phyloP scores from a whole-genome alignment of 2,329 filamentous ascomycete species.

The Shiraia bambusicola region DNA sequence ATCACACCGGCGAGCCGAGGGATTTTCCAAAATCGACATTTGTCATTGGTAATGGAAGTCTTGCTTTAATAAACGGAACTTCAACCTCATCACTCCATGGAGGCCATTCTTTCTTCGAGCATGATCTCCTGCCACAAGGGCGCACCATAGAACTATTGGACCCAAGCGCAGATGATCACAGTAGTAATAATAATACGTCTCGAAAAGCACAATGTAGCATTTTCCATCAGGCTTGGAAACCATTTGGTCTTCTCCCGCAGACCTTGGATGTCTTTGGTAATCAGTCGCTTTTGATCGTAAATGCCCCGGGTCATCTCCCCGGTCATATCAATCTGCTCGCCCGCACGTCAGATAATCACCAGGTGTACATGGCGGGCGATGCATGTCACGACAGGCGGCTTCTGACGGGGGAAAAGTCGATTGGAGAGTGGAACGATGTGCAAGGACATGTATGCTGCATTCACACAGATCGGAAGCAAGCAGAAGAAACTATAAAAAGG shows the following conservation, averaged over 20 bases:
- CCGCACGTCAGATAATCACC: constrained; percentile 40
- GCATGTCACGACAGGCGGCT: constrained; percentile 57
- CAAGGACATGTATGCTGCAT: constrained; percentile 53
- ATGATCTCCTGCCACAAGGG: constrained; percentile 46
- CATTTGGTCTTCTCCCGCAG: constrained; percentile 47
- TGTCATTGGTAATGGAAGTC: constrained; percentile 41
- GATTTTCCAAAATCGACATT: constrained; percentile 44
- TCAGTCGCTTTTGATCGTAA: constrained; percentile 50
- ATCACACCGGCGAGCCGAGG: constrained; percentile 46
- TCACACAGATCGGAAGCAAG: constrained; percentile 52
- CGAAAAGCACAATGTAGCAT: constrained; percentile 6
- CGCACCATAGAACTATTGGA: constrained; percentile 48
- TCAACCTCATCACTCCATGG: constrained; percentile 24
- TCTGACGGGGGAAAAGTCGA: constrained; percentile 54
- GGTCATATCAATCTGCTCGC: constrained; percentile 57
- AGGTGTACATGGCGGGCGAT: constrained; percentile 56
- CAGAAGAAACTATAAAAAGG: constrained; percentile 48
- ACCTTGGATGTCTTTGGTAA: constrained; percentile 54
- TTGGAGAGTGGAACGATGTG: constrained; percentile 54
- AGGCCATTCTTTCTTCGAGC: constrained; percentile 47
- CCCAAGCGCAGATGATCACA: constrained; percentile 24
- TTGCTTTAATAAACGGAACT: constrained; percentile 24
- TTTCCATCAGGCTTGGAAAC: constrained; percentile 44
- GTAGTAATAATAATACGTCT: neutral
- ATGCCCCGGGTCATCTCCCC: constrained; percentile 56